Evolutionary conservation across 306 rosid genomes (phyloP).

Genomic region (Ochetophila trinervis): DNA sequence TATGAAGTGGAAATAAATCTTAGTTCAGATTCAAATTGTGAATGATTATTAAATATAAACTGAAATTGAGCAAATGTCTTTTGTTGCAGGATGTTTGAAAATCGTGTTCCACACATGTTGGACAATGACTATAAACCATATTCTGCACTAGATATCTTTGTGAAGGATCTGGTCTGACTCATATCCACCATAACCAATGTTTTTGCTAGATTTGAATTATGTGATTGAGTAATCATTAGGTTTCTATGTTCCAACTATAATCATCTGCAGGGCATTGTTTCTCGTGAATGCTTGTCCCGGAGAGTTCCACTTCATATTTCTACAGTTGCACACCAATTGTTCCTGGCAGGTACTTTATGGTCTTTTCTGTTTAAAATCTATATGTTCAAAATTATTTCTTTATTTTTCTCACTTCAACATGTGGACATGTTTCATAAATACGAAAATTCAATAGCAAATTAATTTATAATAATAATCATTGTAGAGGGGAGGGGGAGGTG

Average conservation of each 20-base stretch:
- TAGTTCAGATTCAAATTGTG: background rate
- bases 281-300: conserved; percentile 67
- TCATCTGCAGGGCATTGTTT: conserved; percentile 74
- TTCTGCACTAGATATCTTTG: conserved; percentile 95
- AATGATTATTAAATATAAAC: background rate
- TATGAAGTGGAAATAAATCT: background rate
- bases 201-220: conserved; percentile 18
- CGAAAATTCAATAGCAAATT: background rate
- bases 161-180: conserved; percentile 81
- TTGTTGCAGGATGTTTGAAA: conserved; percentile 80
- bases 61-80: conserved; percentile 19
- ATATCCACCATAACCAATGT: conserved; percentile 14
- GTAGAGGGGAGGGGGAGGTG: background rate
- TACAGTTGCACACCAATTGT: conserved; percentile 73
- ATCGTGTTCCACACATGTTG: conserved; percentile 95
- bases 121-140: conserved; percentile 86
- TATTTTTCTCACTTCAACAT: conserved; percentile 11
- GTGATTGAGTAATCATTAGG: conserved; percentile 13
- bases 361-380: conserved; percentile 21
- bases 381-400: conserved; percentile 9
- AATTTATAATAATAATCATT: background rate
- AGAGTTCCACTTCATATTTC: conserved; percentile 83
- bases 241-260: conserved; percentile 20
- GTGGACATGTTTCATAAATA: conserved; percentile 1
- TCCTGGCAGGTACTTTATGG: conserved; percentile 62